A percentile compares a stretch with the other conserved stretches of the same genome.
Evolutionary conservation across 768 basidiomycete genomes (phyloP).

Genomic region (Austroboletus eburneus): DNA sequence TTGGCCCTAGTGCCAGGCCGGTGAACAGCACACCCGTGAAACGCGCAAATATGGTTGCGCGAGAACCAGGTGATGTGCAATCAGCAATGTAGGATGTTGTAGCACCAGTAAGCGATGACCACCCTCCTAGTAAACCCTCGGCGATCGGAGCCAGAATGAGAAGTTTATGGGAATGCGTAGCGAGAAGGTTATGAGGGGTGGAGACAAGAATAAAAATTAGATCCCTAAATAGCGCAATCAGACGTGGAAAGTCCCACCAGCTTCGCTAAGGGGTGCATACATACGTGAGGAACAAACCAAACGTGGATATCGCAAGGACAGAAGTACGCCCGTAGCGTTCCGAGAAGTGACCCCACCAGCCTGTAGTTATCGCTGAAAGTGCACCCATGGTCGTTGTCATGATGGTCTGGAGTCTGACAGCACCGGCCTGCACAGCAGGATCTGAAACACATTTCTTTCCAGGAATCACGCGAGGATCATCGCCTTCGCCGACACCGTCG

Average conservation of each 20-base stretch:
- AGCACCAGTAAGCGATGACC: conserved; percentile 60
- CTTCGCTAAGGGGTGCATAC: too few relatives aligned
- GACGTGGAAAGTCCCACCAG: background rate
- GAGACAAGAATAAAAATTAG: conserved; percentile 76
- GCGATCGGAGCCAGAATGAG: conserved; percentile 74
- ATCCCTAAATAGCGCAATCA: conserved; percentile 49
- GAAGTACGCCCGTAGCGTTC: conserved; percentile 74
- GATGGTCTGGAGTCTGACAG: conserved; percentile 70
- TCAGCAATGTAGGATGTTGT: conserved; percentile 67
- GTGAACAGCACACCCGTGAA: conserved; percentile 73
- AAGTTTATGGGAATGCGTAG: conserved; percentile 64
- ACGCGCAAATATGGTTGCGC: conserved; percentile 62
- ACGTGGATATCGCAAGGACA: conserved; percentile 60
- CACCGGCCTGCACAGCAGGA: conserved; percentile 61
- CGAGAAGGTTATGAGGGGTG: conserved; percentile 52
- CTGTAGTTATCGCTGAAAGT: conserved; percentile 78
- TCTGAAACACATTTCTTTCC: conserved; percentile 40
- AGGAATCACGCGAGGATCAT: conserved; percentile 37
- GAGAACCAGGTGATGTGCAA: conserved; percentile 80
- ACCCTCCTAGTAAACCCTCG: conserved; percentile 80
- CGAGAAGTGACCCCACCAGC: conserved; percentile 81
- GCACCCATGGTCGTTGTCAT: conserved; percentile 75
- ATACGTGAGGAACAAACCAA: conserved; percentile 73
- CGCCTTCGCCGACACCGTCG: conserved; percentile 30
- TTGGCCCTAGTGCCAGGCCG: conserved; percentile 77